Evolutionary conservation across 768 basidiomycete genomes (phyloP).

Genomic region (Boletus barrowsii): DNA sequence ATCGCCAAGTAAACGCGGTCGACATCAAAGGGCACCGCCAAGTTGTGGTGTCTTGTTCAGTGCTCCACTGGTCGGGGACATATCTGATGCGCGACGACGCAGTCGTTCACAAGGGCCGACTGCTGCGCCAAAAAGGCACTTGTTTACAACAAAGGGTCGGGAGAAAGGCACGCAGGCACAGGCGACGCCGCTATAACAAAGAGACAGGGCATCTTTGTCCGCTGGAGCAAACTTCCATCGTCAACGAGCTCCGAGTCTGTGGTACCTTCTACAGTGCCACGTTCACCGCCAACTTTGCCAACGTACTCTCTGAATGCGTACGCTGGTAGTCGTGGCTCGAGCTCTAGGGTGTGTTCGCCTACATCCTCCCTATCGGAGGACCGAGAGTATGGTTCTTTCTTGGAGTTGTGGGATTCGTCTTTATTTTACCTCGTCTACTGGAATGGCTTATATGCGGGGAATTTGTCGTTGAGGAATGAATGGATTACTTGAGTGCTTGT

Average conservation of each 20-base stretch:
- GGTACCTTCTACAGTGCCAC: not conserved
- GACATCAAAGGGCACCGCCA: not conserved
- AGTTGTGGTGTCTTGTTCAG: slow-evolving; percentile 1
- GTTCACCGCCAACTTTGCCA: not conserved
- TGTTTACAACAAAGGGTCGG: slow-evolving; percentile 18
- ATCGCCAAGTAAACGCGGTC: not conserved
- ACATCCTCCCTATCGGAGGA: slow-evolving; percentile 8
- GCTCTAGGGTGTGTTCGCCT: not conserved
- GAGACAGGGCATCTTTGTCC: not conserved
- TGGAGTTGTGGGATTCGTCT: slow-evolving; percentile 7
- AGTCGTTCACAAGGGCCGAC: slow-evolving; percentile 3
- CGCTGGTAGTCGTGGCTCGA: not conserved
- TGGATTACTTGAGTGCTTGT: too few species aligned
- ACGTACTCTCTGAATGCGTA: not conserved
- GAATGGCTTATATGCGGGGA: too few species aligned
- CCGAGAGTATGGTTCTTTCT: slow-evolving; percentile 25
- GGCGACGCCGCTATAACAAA: not conserved
- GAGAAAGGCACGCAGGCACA: not conserved
- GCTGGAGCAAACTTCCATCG: not conserved
- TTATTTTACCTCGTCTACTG: too few species aligned
- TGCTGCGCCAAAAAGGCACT: not conserved
- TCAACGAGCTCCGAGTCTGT: not conserved
- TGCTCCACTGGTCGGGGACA: slow-evolving; percentile 29
- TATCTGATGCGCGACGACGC: slow-evolving; percentile 10
- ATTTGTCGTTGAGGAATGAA: too few species aligned